phyloP scores from a whole-genome alignment of 2,329 filamentous ascomycete species.

The Pseudofabraea citricarpa region DNA sequence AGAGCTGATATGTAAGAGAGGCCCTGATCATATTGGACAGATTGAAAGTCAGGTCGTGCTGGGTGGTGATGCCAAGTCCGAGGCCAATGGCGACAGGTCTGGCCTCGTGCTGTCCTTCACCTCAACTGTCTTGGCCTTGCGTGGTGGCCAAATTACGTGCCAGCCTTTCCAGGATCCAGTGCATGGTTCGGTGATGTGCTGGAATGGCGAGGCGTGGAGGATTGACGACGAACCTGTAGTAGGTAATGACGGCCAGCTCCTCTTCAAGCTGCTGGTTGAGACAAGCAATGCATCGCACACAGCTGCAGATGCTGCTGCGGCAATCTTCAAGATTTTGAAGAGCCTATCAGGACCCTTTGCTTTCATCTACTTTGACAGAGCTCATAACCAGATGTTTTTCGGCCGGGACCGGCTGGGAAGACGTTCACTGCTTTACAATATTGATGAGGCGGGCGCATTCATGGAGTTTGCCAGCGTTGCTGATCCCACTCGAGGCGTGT shows the following conservation, averaged over 20 bases:
- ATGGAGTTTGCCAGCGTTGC: constrained; percentile 69
- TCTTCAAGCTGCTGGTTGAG: constrained; percentile 56
- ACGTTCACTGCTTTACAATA: constrained; percentile 67
- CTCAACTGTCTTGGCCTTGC: constrained; percentile 87
- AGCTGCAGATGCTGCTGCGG: constrained; percentile 20
- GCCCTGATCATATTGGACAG: constrained; percentile 53
- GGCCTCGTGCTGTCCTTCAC: constrained; percentile 55
- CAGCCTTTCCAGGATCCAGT: constrained; percentile 65
- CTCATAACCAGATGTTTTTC: constrained; percentile 63
- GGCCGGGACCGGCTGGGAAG: constrained; percentile 84
- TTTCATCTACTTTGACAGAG: constrained; percentile 75
- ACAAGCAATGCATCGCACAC: constrained; percentile 19
- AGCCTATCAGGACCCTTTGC: constrained; percentile 79
- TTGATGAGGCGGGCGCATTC: constrained; percentile 32
- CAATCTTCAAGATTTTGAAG: constrained; percentile 49
- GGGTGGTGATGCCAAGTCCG: no score
- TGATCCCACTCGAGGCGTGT: constrained; percentile 46
- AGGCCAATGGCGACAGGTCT: constrained; percentile 18
- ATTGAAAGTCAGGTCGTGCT: constrained; percentile 27
- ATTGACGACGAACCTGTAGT: constrained; percentile 51
- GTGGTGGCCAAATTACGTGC: constrained; percentile 63
- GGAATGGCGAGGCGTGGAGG: constrained; percentile 97
- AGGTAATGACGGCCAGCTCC: constrained; percentile 72
- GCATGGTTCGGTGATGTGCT: constrained; percentile 71
- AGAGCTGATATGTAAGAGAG: constrained; percentile 47